Evolutionary conservation across 1,139 yeast species (phyloP), one percentile per base, ranked within the genome.

Genomic region (Blastobotrys proliferans): DNA sequence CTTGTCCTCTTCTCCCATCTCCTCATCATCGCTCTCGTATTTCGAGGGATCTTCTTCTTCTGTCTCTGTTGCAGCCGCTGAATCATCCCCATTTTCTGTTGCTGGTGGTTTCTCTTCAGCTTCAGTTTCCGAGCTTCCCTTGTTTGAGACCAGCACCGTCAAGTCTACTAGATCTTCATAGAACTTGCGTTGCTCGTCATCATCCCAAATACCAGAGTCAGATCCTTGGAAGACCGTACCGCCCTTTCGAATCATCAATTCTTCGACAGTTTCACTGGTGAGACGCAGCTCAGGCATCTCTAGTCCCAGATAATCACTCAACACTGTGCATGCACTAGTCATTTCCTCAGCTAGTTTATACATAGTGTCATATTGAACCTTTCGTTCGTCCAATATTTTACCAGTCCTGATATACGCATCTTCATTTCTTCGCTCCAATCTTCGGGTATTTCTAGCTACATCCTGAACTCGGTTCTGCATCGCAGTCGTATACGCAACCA

Each of bases 321-420:
- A 64, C 18, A 59, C 56, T 28, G 69, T 70, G 5, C 77, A 64
- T 3, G 74, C 71, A 0, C 62, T 40, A 28, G 67, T 66, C 51
- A 83, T 74, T 42, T 65, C 68, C 25, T 75, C 78, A 49, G 71
- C 73, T 3, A 65, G 48, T 1, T 63, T 64, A 11, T 61, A 54
- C 18, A 70, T 48, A 10, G 59, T 64, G 14, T 75, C 74, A 34
- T 74, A 62, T 38, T 69, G 73, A 1, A 58, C 63, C 34, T 72
- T 69, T 31, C 72, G 63, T 35, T 77, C 81, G 29, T 81, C 86
- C 21, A 76, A 61, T 4, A 76, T 60, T 50, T 73, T 75, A 22
- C 95, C 95, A 1, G 83, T 77, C 53, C 83, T 71, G 41, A 83
- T 74, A 39, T 82, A 77, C 1, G 81, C 76, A 43, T 71, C 73